phyloP scores from a whole-genome alignment of 345 rosid species.

The Eucalyptus caleyi region DNA sequence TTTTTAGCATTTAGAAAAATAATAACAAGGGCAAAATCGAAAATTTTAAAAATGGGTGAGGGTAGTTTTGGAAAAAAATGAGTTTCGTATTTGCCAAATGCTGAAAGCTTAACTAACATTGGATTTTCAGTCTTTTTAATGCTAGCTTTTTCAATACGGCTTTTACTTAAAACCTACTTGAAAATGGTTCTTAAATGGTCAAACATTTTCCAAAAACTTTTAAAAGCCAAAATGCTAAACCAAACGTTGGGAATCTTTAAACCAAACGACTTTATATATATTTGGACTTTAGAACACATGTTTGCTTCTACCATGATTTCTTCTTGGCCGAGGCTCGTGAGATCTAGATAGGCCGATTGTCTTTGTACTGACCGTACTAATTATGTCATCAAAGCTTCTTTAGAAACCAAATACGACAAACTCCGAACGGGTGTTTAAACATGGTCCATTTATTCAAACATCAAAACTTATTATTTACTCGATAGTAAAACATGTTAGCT shows the following conservation, averaged over 20 bases:
- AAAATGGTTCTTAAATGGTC: too few relatives aligned
- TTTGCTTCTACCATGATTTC: too few relatives aligned
- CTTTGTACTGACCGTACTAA: neutral
- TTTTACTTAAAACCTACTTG: fast-evolving
- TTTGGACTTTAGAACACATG: too few relatives aligned
- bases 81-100: too few relatives aligned
- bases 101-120: fast-evolving
- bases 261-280: too few relatives aligned
- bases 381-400: neutral
- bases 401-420: too few relatives aligned
- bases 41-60: too few relatives aligned
- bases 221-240: too few relatives aligned
- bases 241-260: too few relatives aligned
- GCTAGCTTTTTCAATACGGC: fast-evolving
- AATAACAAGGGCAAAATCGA: fast-evolving
- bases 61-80: too few relatives aligned
- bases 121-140: fast-evolving
- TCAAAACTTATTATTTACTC: neutral
- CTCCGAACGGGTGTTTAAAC: neutral
- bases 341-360: neutral
- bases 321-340: neutral
- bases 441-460: neutral
- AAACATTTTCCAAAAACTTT: too few relatives aligned
- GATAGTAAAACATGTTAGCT: neutral
- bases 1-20: too few relatives aligned